A percentile compares a stretch with the other conserved stretches of the same genome.
Conservation (phyloP, 306 rosid species). For the Psophocarpus tetragonolobus region DNA sequence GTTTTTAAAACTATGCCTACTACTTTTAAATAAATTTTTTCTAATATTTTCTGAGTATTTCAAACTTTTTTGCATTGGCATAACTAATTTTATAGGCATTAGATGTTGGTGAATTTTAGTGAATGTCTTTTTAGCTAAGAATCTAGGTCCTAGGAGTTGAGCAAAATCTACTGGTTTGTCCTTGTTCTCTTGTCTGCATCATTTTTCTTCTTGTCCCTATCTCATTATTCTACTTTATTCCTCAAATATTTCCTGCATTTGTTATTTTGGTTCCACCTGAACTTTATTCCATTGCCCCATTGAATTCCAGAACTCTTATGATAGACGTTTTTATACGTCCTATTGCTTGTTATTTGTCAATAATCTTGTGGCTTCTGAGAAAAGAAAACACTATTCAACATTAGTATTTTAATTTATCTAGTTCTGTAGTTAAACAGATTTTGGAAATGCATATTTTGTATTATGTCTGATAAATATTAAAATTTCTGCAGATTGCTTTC, state of each 20-base stretch:
- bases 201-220: not conserved
- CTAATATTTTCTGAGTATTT: not conserved
- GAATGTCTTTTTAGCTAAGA: not conserved
- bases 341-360: not conserved
- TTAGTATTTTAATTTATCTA: not conserved
- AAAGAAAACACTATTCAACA: not conserved
- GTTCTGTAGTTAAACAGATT: not conserved
- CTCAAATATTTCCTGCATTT: not conserved
- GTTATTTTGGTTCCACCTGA: not conserved
- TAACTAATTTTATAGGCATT: not conserved
- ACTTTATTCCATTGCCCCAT: not conserved
- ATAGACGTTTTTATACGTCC: not conserved
- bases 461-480: not conserved
- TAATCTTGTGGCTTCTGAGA: not conserved
- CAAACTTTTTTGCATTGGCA: not conserved
- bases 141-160: not conserved
- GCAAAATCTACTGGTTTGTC: slow-evolving; percentile 9
- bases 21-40: not conserved
- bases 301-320: not conserved
- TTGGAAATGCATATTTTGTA: slow-evolving; percentile 7
- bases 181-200: slow-evolving; percentile 1
- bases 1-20: too few species aligned
- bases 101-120: not conserved
- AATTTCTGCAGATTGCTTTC: slow-evolving; percentile 86
- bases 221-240: not conserved